phyloP scores from a whole-genome alignment of 352 stramenopile genomes.

The Thraustotheca clavata region DNA sequence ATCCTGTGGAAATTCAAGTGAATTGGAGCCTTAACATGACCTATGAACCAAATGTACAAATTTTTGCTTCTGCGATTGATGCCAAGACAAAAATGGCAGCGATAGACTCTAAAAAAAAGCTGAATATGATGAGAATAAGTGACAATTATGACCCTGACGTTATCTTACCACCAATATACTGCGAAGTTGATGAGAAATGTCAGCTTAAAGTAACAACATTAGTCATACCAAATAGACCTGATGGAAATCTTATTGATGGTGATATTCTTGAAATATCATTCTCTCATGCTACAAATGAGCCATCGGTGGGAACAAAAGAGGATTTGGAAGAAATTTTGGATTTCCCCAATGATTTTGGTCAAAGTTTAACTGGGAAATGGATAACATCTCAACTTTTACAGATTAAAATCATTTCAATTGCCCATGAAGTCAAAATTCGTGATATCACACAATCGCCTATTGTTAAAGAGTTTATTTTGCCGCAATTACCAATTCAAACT shows the following conservation, averaged over 20 bases:
- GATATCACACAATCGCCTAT: slow-evolving; percentile 41
- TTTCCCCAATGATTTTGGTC: slow-evolving; percentile 53
- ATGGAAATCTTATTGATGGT: slow-evolving; percentile 28
- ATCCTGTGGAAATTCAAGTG: background rate
- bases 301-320: slow-evolving; percentile 24
- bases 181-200: slow-evolving; percentile 7
- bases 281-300: slow-evolving; percentile 40
- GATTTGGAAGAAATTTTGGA: slow-evolving; percentile 37
- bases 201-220: background rate
- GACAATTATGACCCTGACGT: background rate
- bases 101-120: background rate
- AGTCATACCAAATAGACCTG: slow-evolving; percentile 1
- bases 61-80: too few species aligned
- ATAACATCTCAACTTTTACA: slow-evolving; percentile 33
- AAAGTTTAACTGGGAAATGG: slow-evolving; percentile 33
- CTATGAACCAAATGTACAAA: background rate
- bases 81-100: too few species aligned
- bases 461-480: slow-evolving; percentile 20
- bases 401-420: slow-evolving; percentile 35
- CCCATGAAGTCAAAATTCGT: slow-evolving; percentile 29
- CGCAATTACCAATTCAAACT: background rate
- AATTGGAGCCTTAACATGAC: background rate
- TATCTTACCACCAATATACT: background rate
- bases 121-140: background rate
- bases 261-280: slow-evolving; percentile 52